phyloP scores from a whole-genome alignment of 208 protist genomes.

The Chromosphaera perkinsii region DNA sequence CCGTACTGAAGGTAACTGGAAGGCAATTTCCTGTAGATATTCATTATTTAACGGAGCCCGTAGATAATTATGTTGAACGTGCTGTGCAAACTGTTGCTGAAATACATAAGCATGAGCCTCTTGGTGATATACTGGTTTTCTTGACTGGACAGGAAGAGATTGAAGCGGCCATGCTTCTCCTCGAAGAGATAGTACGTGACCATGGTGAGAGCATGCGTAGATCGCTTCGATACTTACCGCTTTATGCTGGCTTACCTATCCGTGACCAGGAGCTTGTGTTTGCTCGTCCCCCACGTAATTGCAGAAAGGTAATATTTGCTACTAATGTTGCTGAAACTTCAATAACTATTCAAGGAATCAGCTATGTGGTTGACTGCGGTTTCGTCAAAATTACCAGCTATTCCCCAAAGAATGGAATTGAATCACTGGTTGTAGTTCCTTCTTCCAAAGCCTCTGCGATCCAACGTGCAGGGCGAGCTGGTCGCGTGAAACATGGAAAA shows the following conservation, averaged over 20 bases:
- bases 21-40: constrained; percentile 91
- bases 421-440: constrained; percentile 90
- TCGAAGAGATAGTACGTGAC: too few species aligned
- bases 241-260: too few species aligned
- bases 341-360: constrained; percentile 98
- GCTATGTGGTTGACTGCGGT: constrained; percentile 88
- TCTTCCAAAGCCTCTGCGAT: constrained; percentile 96
- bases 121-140: constrained; percentile 82
- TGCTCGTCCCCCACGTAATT: too few species aligned
- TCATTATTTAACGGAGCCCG: constrained; percentile 77
- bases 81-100: constrained; percentile 76
- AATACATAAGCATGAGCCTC: constrained; percentile 74
- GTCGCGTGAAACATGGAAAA: constrained; percentile 52
- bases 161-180: too few species aligned
- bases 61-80: constrained; percentile 90
- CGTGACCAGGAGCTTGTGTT: too few species aligned
- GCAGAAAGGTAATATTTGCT: constrained; percentile 90
- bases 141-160: constrained; percentile 85
- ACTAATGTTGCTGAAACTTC: constrained; percentile 99
- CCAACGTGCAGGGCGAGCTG: constrained; percentile 98
- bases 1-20: constrained; percentile 82
- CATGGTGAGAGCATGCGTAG: too few species aligned
- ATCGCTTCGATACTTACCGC: too few species aligned
- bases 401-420: constrained; percentile 61
- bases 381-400: constrained; percentile 50